Conservation (phyloP, 306 rosid genomes). For the Vigna nakashimae region DNA sequence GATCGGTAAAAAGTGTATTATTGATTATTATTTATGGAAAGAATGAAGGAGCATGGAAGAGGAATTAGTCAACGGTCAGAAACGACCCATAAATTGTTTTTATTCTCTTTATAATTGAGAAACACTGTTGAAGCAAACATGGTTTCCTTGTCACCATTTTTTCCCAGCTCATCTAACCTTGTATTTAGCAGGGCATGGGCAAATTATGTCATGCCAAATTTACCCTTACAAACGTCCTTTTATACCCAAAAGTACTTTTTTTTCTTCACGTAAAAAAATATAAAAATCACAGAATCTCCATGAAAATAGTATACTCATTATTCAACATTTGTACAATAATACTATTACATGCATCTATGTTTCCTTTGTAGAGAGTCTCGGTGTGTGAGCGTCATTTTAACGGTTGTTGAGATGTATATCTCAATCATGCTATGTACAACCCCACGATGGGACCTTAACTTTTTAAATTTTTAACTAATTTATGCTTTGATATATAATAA, state of each 20-base stretch:
- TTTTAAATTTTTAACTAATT: conserved; percentile 25
- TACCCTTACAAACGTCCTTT: conserved; percentile 14
- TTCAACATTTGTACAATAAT: no score
- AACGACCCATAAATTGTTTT: conserved; percentile 56
- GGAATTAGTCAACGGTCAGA: conserved; percentile 54
- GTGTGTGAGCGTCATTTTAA: conserved; percentile 25
- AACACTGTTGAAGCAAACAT: conserved; percentile 26
- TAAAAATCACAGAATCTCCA: not conserved
- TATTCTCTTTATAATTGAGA: conserved; percentile 37
- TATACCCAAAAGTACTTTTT: not conserved
- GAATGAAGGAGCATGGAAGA: conserved; percentile 24
- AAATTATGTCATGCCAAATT: conserved; percentile 12
- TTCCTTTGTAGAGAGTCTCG: not conserved
- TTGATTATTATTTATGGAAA: not conserved
- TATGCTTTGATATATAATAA: not conserved
- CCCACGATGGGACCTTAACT: conserved; percentile 22
- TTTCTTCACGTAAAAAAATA: not conserved
- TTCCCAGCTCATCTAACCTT: conserved; percentile 24
- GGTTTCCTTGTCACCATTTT: conserved; percentile 36
- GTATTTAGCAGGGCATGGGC: conserved; percentile 35
- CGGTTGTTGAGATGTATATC: conserved; percentile 33
- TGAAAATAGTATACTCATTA: no score
- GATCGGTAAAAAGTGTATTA: not conserved
- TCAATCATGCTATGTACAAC: conserved; percentile 36
- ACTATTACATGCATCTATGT: not conserved